Base-by-base conservation (phyloP, 106 monocot species). In the Allium fistulosum region DNA sequence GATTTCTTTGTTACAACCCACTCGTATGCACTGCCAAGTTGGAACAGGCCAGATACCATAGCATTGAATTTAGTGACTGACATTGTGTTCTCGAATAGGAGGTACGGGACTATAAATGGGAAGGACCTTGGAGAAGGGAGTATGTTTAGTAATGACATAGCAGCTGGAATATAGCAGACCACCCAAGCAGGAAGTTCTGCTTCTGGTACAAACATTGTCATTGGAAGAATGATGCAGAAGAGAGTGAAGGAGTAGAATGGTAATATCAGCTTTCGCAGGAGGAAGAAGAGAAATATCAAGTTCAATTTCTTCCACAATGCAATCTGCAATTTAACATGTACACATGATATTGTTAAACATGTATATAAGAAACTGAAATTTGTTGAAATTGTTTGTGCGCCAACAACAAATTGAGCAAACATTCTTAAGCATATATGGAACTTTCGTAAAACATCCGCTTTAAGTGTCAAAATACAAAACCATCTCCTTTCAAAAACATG, bases 1-100 rank as follows among this genome's bases (percentile, higher is more conserved):
- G 88, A 89, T 73, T 97, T 97, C 84, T 97, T 97, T 1, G 96
- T 97, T 46, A 97, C 96, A 1, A 92, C 92, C 96, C 96, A 97
- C 53, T 97, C 92, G n/a, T 92, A 92, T 4, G 91, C 86, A 50
- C 82, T 88, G 0, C 91, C 91, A 2, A 97, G 80, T 71, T 97
- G 91, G 72, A 92, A 89, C 2, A 97, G 75, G 53, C 91, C 96
- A 0, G 96, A 97, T 68, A 97, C 76, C 96, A 97, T 97, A 26
- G 96, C 96, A 51, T 86, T 91, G 82, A 97, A 97, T 58, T 97
- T 97, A 37, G 96, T 97, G 48, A 97, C 96, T 0, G 96, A 97
- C 96, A 97, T 92, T 66, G 96, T 97, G 82, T 97, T 97, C 70
- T 97, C 96, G 1, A 96, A 96, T 7, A 96, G 83, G 15, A 96